A percentile compares a stretch with the other conserved stretches of the same genome.
phyloP scores from a whole-genome alignment of 2,329 filamentous ascomycete genomes.

The Blastomyces percursus region DNA sequence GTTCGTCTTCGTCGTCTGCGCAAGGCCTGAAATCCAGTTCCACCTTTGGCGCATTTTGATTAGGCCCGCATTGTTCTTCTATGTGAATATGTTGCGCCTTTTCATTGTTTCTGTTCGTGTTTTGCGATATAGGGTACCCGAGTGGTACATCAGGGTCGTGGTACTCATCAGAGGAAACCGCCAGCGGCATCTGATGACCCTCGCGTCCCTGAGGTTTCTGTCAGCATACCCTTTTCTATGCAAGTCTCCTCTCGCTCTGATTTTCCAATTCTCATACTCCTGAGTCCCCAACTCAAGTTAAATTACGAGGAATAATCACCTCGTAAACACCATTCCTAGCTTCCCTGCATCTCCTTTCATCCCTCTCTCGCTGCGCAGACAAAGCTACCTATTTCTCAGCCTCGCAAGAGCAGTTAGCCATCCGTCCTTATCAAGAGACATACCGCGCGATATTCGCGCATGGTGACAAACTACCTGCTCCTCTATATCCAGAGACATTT shows the following conservation, averaged over 20 bases:
- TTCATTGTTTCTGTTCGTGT: background rate
- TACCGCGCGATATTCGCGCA: background rate
- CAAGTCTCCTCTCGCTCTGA: background rate
- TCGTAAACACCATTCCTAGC: background rate
- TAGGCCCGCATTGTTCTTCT: background rate
- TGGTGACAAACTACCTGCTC: conserved; percentile 7
- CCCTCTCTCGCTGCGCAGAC: background rate
- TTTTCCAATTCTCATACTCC: background rate
- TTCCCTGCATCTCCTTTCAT: background rate
- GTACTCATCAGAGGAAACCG: background rate
- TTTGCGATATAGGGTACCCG: background rate
- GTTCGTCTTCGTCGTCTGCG: background rate
- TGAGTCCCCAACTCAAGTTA: background rate
- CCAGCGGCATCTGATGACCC: background rate
- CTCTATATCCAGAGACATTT: conserved; percentile 13
- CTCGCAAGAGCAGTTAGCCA: background rate
- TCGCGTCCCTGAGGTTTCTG: background rate
- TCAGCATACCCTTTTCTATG: background rate
- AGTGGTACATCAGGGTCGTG: background rate
- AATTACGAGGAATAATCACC: background rate
- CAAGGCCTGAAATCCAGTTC: background rate
- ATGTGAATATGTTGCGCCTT: background rate
- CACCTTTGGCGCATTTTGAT: background rate
- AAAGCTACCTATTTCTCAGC: background rate
- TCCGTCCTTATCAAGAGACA: background rate